Percentiles rank a stretch among this genome's conserved stretches.
phyloP scores from a whole-genome alignment of 2,329 filamentous ascomycete genomes.

The Penicillium sp. region DNA sequence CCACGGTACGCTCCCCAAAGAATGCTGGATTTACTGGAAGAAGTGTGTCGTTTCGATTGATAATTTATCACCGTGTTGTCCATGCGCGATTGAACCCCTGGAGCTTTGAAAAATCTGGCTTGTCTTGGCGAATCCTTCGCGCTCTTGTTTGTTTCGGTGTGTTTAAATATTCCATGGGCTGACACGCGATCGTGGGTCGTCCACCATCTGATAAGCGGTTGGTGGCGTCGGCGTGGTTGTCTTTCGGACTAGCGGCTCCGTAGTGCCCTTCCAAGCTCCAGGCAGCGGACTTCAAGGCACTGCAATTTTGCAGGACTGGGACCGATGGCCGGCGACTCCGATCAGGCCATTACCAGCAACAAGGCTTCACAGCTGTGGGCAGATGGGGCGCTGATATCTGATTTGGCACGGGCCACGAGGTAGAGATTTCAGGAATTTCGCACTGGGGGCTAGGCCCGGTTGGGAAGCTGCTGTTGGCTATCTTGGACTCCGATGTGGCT shows the following conservation, averaged over 20 bases:
- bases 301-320: not conserved
- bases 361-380: not conserved
- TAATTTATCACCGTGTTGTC: too few relatives aligned
- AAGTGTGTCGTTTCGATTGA: not conserved
- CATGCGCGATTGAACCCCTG: not conserved
- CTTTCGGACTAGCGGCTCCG: not conserved
- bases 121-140: not conserved
- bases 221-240: not conserved
- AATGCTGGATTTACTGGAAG: not conserved
- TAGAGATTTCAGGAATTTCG: not conserved
- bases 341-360: not conserved
- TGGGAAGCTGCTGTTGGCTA: not conserved
- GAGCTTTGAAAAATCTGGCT: not conserved
- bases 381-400: not conserved
- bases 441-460: too few relatives aligned
- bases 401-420: not conserved
- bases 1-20: not conserved
- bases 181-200: not conserved
- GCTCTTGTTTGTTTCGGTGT: not conserved
- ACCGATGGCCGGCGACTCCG: not conserved
- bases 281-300: not conserved
- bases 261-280: not conserved
- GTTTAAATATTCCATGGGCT: not conserved
- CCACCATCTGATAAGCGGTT: constrained; percentile 6
- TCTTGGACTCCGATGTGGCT: constrained; percentile 2